These are phyloP conservation scores for Tolypocladium ophioglossoides DNA, from an alignment of 2,329 filamentous ascomycete species.

Conservation along the genomic window DNA sequence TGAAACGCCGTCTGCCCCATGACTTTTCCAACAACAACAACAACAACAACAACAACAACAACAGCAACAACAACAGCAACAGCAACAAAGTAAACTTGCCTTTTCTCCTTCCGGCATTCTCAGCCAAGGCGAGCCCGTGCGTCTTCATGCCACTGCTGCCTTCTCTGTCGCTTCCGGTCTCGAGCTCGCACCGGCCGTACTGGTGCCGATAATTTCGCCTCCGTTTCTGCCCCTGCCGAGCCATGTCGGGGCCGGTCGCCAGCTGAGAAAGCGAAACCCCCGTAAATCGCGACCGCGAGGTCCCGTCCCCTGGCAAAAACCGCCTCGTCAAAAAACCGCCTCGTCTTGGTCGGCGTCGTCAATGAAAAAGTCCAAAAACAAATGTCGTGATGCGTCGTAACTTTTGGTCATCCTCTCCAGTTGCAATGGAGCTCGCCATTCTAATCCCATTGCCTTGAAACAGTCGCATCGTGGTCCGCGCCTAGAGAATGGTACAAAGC, in stretches of 20 bases:
- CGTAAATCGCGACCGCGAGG: neutral
- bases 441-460: neutral
- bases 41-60: too few species aligned
- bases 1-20: neutral
- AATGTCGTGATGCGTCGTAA: neutral
- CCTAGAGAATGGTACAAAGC: conserved; percentile 32
- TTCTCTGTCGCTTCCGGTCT: neutral
- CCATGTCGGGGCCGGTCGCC: neutral
- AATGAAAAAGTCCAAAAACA: neutral
- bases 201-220: too few species aligned
- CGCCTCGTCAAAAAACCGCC: too few species aligned
- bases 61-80: too few species aligned
- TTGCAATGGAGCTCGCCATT: neutral
- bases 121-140: neutral
- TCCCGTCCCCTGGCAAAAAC: neutral
- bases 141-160: neutral
- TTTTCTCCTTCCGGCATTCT: neutral
- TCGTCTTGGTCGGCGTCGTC: neutral
- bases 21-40: too few species aligned
- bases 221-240: too few species aligned
- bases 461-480: neutral
- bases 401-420: neutral
- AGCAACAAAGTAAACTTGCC: neutral
- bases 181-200: neutral
- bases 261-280: neutral